A percentile compares a stretch with the other conserved stretches of the same genome.
Conservation (phyloP, 495 filamentous ascomycete genomes). For the Lophiostoma macrostomum region DNA sequence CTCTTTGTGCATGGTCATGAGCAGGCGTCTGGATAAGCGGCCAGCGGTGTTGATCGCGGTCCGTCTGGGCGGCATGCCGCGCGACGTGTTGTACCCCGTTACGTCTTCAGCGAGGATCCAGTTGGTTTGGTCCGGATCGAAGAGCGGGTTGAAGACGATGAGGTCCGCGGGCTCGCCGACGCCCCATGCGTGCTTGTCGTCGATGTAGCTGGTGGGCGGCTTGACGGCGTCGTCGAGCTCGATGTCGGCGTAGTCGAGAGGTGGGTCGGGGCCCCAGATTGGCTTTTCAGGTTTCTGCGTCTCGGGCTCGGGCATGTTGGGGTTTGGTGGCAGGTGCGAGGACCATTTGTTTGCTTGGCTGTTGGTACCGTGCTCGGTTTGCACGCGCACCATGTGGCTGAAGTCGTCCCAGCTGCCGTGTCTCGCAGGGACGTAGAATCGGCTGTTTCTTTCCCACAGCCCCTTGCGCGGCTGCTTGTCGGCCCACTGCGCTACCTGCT, state of each 20-base stretch:
- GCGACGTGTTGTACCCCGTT: slow-evolving; percentile 77
- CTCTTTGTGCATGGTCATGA: slow-evolving; percentile 86
- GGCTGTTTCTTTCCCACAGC: slow-evolving; percentile 87
- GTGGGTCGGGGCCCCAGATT: slow-evolving; percentile 82
- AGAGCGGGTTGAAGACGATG: slow-evolving; percentile 90
- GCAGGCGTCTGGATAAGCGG: slow-evolving; percentile 76
- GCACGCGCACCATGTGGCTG: slow-evolving; percentile 84
- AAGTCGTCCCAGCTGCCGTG: slow-evolving; percentile 94
- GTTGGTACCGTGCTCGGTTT: slow-evolving; percentile 77
- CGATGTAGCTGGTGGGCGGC: slow-evolving; percentile 69
- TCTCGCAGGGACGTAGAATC: slow-evolving; percentile 86
- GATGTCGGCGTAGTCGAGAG: slow-evolving; percentile 57
- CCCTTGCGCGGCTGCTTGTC: slow-evolving; percentile 81
- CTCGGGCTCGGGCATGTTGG: slow-evolving; percentile 32
- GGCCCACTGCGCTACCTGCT: slow-evolving; percentile 70
- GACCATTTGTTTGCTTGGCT: slow-evolving; percentile 51
- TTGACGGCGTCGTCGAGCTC: slow-evolving; percentile 65
- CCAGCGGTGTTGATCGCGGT: slow-evolving; percentile 84
- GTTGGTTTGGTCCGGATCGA: slow-evolving; percentile 81
- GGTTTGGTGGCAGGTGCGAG: slow-evolving; percentile 28
- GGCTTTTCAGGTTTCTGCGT: slow-evolving; percentile 61
- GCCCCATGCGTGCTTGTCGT: slow-evolving; percentile 83
- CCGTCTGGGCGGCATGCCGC: slow-evolving; percentile 69
- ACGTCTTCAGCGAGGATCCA: slow-evolving; percentile 87
- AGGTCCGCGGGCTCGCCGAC: slow-evolving; percentile 90